These are phyloP conservation scores for Priceomyces melissophilus DNA, from an alignment of 805 yeast genomes.

Conservation along the genomic window DNA sequence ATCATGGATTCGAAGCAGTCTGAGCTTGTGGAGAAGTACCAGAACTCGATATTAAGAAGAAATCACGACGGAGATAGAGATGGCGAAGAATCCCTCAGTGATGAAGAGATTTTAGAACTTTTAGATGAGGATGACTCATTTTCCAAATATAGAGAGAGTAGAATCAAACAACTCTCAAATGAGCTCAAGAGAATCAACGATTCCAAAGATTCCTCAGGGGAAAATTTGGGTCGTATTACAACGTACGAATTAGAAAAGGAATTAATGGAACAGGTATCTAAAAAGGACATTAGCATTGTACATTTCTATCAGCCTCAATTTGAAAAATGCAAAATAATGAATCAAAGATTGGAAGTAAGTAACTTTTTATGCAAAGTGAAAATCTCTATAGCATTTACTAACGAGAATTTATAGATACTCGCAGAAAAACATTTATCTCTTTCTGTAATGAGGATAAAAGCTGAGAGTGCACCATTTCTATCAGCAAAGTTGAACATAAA, in stretches of 20 bases:
- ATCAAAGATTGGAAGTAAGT: slow-evolving; percentile 29
- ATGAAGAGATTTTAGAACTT: slow-evolving; percentile 50
- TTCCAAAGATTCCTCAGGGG: slow-evolving; percentile 26
- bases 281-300: slow-evolving; percentile 43
- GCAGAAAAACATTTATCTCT: slow-evolving; percentile 59
- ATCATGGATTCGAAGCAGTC: slow-evolving; percentile 32
- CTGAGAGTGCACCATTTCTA: slow-evolving; percentile 67
- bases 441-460: slow-evolving; percentile 53
- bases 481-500: slow-evolving; percentile 60
- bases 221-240: slow-evolving; percentile 41
- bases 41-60: slow-evolving; percentile 33
- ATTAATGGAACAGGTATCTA: slow-evolving; percentile 50
- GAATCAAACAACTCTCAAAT: slow-evolving; percentile 54
- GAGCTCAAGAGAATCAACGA: slow-evolving; percentile 38
- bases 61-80: slow-evolving; percentile 35
- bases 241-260: slow-evolving; percentile 50
- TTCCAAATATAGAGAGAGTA: slow-evolving; percentile 55
- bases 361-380: not conserved
- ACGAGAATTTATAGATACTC: slow-evolving; percentile 23
- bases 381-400: slow-evolving; percentile 2
- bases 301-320: slow-evolving; percentile 66
- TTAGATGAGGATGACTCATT: slow-evolving; percentile 45
- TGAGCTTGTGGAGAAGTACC: slow-evolving; percentile 42
- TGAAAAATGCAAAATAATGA: slow-evolving; percentile 58
- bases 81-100: slow-evolving; percentile 20